Conservation (phyloP, 331 rosid genomes). For the Pyrus hybrid region DNA sequence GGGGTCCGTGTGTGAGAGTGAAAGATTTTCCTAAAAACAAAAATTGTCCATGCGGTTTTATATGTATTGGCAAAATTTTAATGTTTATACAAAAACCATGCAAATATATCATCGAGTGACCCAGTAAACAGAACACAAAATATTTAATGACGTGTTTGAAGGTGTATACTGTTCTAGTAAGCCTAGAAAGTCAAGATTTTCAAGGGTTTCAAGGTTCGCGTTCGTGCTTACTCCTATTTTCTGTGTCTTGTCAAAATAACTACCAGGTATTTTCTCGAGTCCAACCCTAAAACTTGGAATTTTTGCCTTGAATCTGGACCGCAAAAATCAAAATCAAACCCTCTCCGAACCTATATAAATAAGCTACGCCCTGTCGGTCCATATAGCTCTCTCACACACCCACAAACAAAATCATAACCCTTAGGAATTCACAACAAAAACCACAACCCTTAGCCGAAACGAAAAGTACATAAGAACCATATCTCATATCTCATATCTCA, state of each 20-base stretch:
- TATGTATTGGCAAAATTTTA: no score
- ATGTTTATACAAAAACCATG: not conserved
- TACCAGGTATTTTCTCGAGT: conserved; percentile 5
- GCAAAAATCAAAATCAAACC: not conserved
- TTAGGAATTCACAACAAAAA: not conserved
- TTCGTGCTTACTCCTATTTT: not conserved
- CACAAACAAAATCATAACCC: not conserved
- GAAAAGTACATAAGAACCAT: not conserved
- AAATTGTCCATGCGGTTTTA: no score
- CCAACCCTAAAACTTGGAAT: not conserved
- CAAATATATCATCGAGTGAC: not conserved
- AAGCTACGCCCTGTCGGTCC: not conserved
- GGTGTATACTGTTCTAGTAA: not conserved
- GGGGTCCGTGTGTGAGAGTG: no score
- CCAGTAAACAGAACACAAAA: not conserved
- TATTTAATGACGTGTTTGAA: not conserved
- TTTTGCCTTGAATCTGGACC: not conserved
- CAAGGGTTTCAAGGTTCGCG: not conserved
- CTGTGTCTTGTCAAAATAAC: not conserved
- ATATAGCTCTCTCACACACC: not conserved
- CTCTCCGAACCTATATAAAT: not conserved
- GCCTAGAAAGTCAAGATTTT: conserved; percentile 1
- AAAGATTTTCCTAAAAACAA: no score
- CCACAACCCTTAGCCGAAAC: not conserved
- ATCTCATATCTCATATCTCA: not conserved